Base-by-base conservation (phyloP, 2,329 filamentous ascomycete species). In the Teratosphaeriaceae sp. region DNA sequence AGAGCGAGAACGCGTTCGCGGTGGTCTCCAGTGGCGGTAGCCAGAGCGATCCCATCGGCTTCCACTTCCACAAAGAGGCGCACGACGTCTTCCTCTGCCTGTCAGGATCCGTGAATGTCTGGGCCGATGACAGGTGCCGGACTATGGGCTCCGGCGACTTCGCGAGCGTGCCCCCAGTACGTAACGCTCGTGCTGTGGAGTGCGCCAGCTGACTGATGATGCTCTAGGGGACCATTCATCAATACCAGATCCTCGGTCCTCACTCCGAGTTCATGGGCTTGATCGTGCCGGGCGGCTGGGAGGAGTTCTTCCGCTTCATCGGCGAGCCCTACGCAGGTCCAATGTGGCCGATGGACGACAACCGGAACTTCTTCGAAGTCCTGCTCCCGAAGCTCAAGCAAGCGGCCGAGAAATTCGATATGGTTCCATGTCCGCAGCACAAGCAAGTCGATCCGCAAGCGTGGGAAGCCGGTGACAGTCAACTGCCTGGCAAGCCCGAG, bases 281-380 rank as follows among this genome's bases (percentile, higher is more conserved):
- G 3, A 72, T 79, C 21, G 72, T 73, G 0, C 76, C 76, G 0
- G 76, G 74, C 4, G 75, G 76, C 53, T 79, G 76, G 76, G 64
- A 77, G 21, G 75, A 79, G 50, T 79, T 80, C 63, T 80, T 79
- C 63, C 69, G 76, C 38, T 73, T 76, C 53, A 69, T 79, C 6
- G 69, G 68, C 21, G 75, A 79, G 55, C 63, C 71, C 0, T 78
- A 72, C 43, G 48, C 61, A 3, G 74, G 75, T 1, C 53, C 56
- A 2, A 40, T 49, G 16, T 67, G 74, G 13, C 75, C 76, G 1
- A 69, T 75, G 40, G 57, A 62, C 26, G 76, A 79, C 53, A 52
- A 68, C n/a, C 70, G 76, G 1, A 71, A 76, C 49, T 60, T 76
- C 2, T 68, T 68, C 34, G 64, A 70, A 19, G 58, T 73, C 0